Percentiles rank a stretch among this genome's conserved stretches.
Evolutionary conservation across 2,329 filamentous ascomycete species (phyloP).

Genomic region (Epichloe gansuensis): DNA sequence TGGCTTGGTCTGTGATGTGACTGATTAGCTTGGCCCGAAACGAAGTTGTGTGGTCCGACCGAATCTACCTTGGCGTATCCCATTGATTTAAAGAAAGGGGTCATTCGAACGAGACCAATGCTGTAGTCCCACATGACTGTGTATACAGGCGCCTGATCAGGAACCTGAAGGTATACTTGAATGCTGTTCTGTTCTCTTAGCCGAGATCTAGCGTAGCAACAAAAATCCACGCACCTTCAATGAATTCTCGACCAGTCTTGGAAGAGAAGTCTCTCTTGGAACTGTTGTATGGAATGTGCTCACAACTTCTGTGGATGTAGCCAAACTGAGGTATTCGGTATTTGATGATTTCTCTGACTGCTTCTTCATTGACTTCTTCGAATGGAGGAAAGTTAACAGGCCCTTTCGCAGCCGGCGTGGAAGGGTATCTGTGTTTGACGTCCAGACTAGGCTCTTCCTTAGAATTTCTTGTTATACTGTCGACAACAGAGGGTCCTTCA

Average conservation of each 20-base stretch:
- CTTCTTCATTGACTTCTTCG: slow-evolving; percentile 48
- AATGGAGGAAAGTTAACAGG: slow-evolving; percentile 57
- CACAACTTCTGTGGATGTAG: slow-evolving; percentile 46
- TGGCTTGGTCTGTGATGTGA: slow-evolving; percentile 58
- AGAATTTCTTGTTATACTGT: background rate
- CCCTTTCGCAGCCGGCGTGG: background rate
- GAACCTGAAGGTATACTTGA: slow-evolving; percentile 68
- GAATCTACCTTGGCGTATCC: slow-evolving; percentile 67
- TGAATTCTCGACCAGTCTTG: slow-evolving; percentile 77
- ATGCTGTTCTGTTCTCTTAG: slow-evolving; percentile 39
- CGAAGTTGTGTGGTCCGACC: background rate
- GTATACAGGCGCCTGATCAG: slow-evolving; percentile 53
- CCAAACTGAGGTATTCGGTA: slow-evolving; percentile 55
- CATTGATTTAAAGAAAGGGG: slow-evolving; percentile 85
- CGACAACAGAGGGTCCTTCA: background rate
- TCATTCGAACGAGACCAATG: slow-evolving; percentile 84
- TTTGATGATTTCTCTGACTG: slow-evolving; percentile 35
- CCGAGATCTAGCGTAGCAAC: background rate
- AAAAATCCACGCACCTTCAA: slow-evolving; percentile 54
- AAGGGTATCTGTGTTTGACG: background rate
- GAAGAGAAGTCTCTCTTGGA: slow-evolving; percentile 81
- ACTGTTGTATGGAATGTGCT: slow-evolving; percentile 87
- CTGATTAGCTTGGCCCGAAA: slow-evolving; percentile 9
- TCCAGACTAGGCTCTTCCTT: background rate
- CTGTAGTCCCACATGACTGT: slow-evolving; percentile 97